A percentile compares a stretch with the other conserved stretches of the same genome.
These are phyloP conservation scores for Stephanodiscus triporus DNA, from an alignment of 108 stramenopile genomes.

Conservation along the genomic window DNA sequence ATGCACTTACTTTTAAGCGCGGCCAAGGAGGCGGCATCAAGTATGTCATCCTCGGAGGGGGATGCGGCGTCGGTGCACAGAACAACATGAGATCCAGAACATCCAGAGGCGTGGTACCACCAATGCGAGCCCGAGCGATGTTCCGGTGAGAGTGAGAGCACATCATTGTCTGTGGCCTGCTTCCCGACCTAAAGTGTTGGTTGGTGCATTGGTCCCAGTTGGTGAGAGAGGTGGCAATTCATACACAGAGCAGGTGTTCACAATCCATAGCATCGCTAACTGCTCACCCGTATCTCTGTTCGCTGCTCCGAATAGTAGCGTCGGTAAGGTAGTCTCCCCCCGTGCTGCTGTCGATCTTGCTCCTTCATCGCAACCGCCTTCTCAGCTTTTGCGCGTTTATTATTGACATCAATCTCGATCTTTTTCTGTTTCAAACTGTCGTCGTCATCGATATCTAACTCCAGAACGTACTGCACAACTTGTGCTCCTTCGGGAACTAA, in stretches of 20 bases:
- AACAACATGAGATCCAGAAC: constrained; percentile 89
- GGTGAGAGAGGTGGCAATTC: background rate
- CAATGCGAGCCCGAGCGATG: constrained; percentile 83
- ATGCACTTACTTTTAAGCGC: constrained; percentile 86
- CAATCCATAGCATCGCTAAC: background rate
- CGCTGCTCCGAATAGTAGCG: constrained; percentile 65
- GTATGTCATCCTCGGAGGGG: constrained; percentile 64
- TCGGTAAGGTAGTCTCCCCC: constrained; percentile 74
- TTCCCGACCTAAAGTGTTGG: constrained; percentile 68
- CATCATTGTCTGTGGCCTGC: constrained; percentile 88
- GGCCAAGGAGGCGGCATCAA: constrained; percentile 84
- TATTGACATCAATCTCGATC: constrained; percentile 47
- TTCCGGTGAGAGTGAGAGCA: constrained; percentile 69
- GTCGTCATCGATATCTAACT: constrained; percentile 70
- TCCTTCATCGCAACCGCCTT: constrained; percentile 12
- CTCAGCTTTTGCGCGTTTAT: constrained; percentile 32
- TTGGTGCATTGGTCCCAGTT: background rate
- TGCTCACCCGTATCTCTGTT: constrained; percentile 74
- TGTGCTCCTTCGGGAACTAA: constrained; percentile 43
- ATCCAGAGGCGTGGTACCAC: constrained; percentile 94
- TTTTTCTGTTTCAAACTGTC: constrained; percentile 52
- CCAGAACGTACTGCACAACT: constrained; percentile 55
- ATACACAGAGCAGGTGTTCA: background rate
- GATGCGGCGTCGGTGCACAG: constrained; percentile 66
- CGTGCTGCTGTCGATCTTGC: constrained; percentile 12